These are phyloP conservation scores for Ceraceosorus guamensis DNA, from an alignment of 1,284 basidiomycete genomes.

Conservation along the genomic window DNA sequence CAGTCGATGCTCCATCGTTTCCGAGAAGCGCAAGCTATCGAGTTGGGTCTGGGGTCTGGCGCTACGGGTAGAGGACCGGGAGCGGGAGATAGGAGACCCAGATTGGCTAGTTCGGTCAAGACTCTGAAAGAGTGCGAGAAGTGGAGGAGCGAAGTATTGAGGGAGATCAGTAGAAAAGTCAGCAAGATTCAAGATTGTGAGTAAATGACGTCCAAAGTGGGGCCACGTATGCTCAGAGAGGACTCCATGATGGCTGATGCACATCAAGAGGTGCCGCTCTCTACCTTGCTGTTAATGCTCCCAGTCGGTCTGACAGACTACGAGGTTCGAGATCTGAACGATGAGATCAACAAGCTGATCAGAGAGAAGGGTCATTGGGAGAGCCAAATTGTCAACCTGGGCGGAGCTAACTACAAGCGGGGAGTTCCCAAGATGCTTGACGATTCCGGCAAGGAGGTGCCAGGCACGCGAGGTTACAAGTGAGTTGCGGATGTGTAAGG, in stretches of 20 bases:
- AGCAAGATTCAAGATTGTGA: conserved; percentile 92
- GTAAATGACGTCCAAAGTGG: conserved; percentile 46
- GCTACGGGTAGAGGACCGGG: conserved; percentile 56
- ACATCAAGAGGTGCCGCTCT: too few relatives aligned
- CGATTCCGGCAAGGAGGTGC: conserved; percentile 79
- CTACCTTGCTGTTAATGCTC: too few relatives aligned
- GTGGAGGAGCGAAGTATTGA: conserved; percentile 87
- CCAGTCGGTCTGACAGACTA: conserved; percentile 86
- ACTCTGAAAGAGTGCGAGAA: conserved; percentile 85
- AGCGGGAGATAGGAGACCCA: conserved; percentile 52
- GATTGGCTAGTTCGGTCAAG: conserved; percentile 83
- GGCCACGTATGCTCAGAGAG: too few relatives aligned
- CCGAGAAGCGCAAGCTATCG: conserved; percentile 88
- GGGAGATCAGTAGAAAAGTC: conserved; percentile 91
- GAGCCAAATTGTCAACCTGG: conserved; percentile 87
- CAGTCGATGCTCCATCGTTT: conserved; percentile 95
- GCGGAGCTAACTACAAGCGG: conserved; percentile 90
- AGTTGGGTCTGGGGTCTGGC: conserved; percentile 87
- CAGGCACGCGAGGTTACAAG: conserved; percentile 98
- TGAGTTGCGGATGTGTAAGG: too few relatives aligned
- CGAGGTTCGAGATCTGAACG: conserved; percentile 90
- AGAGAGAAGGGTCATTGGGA: conserved; percentile 96
- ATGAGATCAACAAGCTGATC: conserved; percentile 94
- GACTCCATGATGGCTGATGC: too few relatives aligned
- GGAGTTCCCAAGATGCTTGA: conserved; percentile 83